phyloP scores from a whole-genome alignment of 495 filamentous ascomycete genomes.

The Amniculicola lignicola region DNA sequence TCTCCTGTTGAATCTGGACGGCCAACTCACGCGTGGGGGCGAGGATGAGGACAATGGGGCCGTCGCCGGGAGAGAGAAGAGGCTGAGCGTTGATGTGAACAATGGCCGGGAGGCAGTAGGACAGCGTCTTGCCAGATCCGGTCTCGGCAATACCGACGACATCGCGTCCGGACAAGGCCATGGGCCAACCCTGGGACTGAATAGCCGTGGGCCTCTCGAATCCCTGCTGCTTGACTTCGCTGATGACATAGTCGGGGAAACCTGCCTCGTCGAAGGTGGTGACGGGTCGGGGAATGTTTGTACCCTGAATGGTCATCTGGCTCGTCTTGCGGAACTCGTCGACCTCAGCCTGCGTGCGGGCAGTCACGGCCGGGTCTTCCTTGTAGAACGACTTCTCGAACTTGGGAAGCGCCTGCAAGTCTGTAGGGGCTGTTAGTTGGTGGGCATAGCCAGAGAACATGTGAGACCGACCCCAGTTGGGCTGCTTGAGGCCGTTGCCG shows the following conservation, averaged over 20 bases:
- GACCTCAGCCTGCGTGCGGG: conserved; percentile 73
- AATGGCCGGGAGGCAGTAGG: conserved; percentile 96
- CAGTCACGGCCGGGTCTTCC: conserved; percentile 74
- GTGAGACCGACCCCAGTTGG: conserved; percentile 70
- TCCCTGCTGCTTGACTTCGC: conserved; percentile 95
- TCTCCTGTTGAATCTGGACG: conserved; percentile 94
- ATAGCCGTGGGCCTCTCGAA: conserved; percentile 91
- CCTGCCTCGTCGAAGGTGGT: conserved; percentile 96
- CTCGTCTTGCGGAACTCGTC: conserved; percentile 79
- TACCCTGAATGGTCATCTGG: conserved; percentile 73
- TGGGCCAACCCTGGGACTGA: conserved; percentile 98
- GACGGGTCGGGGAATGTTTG: conserved; percentile 82
- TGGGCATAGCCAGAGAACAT: neutral
- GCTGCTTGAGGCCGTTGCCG: conserved; percentile 77
- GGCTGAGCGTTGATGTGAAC: conserved; percentile 99
- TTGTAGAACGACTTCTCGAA: conserved; percentile 99
- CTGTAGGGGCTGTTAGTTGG: conserved; percentile 44
- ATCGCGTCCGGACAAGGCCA: conserved; percentile 96
- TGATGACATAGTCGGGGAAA: conserved; percentile 94
- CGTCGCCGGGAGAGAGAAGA: conserved; percentile 92
- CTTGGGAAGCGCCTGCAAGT: conserved; percentile 77
- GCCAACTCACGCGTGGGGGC: conserved; percentile 96
- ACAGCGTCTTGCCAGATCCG: conserved; percentile 97
- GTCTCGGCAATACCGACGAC: conserved; percentile 99
- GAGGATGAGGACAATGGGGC: conserved; percentile 91